phyloP scores from a whole-genome alignment of 331 rosid species.

The Phaseolus coccineus region DNA sequence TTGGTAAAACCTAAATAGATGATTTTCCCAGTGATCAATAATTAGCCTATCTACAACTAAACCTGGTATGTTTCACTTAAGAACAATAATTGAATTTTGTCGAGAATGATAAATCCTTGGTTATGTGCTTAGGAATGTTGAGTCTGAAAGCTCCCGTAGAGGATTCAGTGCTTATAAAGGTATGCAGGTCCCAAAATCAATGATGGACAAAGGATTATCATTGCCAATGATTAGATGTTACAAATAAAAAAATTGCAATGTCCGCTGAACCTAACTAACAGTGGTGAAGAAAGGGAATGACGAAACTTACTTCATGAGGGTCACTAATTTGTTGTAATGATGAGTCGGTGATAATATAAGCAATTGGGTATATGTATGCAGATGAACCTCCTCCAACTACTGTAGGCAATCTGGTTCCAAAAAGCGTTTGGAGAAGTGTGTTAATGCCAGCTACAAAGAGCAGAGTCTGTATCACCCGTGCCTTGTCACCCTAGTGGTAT shows the following conservation, averaged over 20 bases:
- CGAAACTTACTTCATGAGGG: conserved; percentile 79
- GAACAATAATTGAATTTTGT: neutral
- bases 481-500: conserved; percentile 84
- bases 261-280: conserved; percentile 1
- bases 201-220: neutral
- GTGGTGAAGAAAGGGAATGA: conserved; percentile 35
- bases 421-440: conserved; percentile 97
- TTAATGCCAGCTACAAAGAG: conserved; percentile 93
- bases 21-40: neutral
- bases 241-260: conserved; percentile 10
- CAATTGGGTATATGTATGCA: conserved; percentile 86
- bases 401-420: conserved; percentile 94
- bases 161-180: neutral
- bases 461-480: conserved; percentile 87
- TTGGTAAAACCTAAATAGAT: neutral
- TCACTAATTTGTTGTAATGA: conserved; percentile 69
- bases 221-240: conserved; percentile 11
- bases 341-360: conserved; percentile 77
- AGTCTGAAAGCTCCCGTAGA: neutral
- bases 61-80: neutral
- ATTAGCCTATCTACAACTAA: conserved; percentile 16
- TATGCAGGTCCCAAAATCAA: neutral
- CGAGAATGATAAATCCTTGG: neutral
- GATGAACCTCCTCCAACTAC: conserved; percentile 92
- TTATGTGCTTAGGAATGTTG: neutral